Conservation (phyloP, 805 yeast species). For the Wickerhamiella musiphila region DNA sequence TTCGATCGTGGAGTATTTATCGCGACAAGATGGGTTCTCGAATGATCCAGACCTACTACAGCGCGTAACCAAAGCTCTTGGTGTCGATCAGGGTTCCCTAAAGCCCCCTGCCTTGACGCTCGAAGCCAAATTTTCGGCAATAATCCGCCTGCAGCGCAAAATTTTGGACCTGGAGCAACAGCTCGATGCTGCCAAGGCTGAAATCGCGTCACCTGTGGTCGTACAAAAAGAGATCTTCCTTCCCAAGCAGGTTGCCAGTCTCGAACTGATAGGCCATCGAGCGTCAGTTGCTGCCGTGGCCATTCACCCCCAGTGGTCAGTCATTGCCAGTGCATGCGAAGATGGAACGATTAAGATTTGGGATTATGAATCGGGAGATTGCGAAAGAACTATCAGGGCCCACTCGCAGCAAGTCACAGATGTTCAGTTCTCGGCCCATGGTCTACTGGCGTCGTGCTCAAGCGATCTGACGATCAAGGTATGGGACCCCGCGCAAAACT, state of each 20-base stretch:
- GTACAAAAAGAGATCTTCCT: slow-evolving; percentile 37
- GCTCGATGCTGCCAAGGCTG: slow-evolving; percentile 25
- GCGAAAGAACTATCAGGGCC: slow-evolving; percentile 48
- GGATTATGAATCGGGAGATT: slow-evolving; percentile 48
- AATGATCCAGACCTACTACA: too few relatives aligned
- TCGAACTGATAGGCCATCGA: slow-evolving; percentile 34
- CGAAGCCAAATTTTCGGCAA: slow-evolving; percentile 78
- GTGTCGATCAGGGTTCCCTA: too few relatives aligned
- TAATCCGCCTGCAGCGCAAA: slow-evolving; percentile 58
- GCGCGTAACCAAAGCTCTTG: too few relatives aligned
- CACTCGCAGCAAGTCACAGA: slow-evolving; percentile 57
- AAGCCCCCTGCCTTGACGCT: too few relatives aligned
- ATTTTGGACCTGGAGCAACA: slow-evolving; percentile 52
- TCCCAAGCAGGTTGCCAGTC: slow-evolving; percentile 32
- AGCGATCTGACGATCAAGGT: slow-evolving; percentile 42
- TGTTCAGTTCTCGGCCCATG: slow-evolving; percentile 36
- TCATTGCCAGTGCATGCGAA: slow-evolving; percentile 44
- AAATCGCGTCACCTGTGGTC: too few relatives aligned
- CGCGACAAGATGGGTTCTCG: too few relatives aligned
- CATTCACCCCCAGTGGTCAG: slow-evolving; percentile 61
- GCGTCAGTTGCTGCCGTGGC: slow-evolving; percentile 44
- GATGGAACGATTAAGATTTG: slow-evolving; percentile 62
- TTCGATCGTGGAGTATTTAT: too few relatives aligned
- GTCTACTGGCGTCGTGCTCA: slow-evolving; percentile 30
- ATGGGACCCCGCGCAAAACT: slow-evolving; percentile 42